These are phyloP conservation scores for Hansenula anomala DNA, from an alignment of 1,139 yeast genomes.

Conservation along the genomic window DNA sequence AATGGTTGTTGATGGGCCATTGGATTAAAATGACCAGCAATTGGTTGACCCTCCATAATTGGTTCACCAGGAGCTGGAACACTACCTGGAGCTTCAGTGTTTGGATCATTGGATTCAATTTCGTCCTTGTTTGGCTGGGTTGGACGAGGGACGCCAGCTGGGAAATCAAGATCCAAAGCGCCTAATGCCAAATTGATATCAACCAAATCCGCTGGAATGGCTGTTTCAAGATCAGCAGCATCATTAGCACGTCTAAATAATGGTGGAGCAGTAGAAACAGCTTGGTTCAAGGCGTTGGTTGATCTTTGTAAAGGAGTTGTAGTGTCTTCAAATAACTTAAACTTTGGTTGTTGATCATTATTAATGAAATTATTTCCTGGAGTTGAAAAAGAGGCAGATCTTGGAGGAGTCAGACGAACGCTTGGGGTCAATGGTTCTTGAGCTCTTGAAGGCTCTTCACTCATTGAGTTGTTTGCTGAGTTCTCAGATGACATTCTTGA, in stretches of 20 bases:
- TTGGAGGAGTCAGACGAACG: conserved; percentile 8
- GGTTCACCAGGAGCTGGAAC: background rate
- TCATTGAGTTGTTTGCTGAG: conserved; percentile 13
- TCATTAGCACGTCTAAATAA: conserved; percentile 14
- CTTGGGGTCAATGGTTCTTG: conserved; percentile 8
- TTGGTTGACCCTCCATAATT: conserved; percentile 2
- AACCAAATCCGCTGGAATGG: conserved; percentile 15
- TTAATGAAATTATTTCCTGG: conserved; percentile 6
- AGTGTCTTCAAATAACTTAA: conserved; percentile 25
- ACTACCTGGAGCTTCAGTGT: conserved; percentile 2
- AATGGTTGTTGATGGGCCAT: conserved; percentile 16
- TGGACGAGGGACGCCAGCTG: conserved; percentile 6
- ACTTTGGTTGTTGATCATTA: conserved; percentile 25
- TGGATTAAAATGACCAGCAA: background rate
- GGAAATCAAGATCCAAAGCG: conserved; percentile 19
- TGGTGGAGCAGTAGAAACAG: conserved; percentile 20
- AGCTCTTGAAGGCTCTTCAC: conserved; percentile 8
- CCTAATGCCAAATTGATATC: conserved; percentile 21
- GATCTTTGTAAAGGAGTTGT: conserved; percentile 21
- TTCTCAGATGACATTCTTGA: conserved; percentile 8
- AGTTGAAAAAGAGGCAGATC: conserved; percentile 11
- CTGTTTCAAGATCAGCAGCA: conserved; percentile 1
- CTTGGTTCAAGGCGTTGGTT: conserved; percentile 12
- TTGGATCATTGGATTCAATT: background rate
- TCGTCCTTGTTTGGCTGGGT: too few species aligned